A percentile compares a stretch with the other conserved stretches of the same genome.
Evolutionary conservation across 306 rosid genomes (phyloP).

Genomic region (Dicorynia guianensis): DNA sequence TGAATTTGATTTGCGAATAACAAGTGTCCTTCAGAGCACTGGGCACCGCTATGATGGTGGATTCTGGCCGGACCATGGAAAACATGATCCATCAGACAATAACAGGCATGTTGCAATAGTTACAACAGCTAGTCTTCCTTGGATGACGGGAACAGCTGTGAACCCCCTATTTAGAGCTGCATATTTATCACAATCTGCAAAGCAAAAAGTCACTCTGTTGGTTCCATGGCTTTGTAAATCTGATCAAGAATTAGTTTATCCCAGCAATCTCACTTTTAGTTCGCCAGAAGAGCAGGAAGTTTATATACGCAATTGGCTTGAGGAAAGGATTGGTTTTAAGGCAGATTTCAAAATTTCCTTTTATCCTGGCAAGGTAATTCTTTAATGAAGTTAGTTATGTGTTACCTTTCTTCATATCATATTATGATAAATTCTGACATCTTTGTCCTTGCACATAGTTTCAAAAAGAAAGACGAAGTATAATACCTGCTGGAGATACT

Average conservation of each 20-base stretch:
- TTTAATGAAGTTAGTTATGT: constrained; percentile 31
- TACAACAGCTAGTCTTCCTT: constrained; percentile 99
- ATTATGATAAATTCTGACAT: constrained; percentile 39
- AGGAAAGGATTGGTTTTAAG: constrained; percentile 93
- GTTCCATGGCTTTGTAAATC: constrained; percentile 98
- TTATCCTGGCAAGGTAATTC: constrained; percentile 93
- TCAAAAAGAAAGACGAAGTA: constrained; percentile 84
- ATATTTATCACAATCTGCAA: constrained; percentile 80
- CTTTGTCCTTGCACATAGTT: constrained; percentile 59
- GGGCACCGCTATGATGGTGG: constrained; percentile 94
- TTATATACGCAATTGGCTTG: constrained; percentile 94
- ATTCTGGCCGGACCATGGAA: constrained; percentile 77
- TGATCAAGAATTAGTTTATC: constrained; percentile 93
- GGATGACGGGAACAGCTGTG: constrained; percentile 99
- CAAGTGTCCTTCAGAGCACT: constrained; percentile 93
- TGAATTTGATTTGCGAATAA: constrained; percentile 86
- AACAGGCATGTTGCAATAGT: constrained; percentile 93
- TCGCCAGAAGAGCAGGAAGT: constrained; percentile 93
- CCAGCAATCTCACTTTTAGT: constrained; percentile 75
- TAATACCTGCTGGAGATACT: constrained; percentile 95
- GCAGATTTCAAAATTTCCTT: constrained; percentile 92
- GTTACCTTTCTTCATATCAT: constrained; percentile 30
- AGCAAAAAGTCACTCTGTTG: constrained; percentile 82
- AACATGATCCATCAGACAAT: constrained; percentile 58
- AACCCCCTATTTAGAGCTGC: constrained; percentile 98